Conservation (phyloP, 2,329 filamentous ascomycete genomes). For the Clonostachys rhizophaga region DNA sequence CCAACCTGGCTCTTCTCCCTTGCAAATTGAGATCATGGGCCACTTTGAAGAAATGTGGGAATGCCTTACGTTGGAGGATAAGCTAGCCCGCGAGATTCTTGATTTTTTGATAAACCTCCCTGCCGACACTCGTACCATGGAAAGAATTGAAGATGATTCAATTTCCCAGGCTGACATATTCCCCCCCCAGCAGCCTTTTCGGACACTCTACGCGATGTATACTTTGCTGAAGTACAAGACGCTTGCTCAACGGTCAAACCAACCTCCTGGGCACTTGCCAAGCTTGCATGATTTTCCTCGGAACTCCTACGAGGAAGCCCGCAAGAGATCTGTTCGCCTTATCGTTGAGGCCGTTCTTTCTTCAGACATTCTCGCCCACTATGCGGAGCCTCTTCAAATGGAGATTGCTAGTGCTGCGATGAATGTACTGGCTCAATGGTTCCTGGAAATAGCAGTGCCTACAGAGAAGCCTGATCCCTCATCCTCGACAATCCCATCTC, state of each 20-base stretch:
- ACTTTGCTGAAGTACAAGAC: constrained; percentile 60
- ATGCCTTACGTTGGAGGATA: constrained; percentile 70
- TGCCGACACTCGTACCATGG: constrained; percentile 57
- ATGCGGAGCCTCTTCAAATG: neutral
- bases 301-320: neutral
- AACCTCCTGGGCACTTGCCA: neutral
- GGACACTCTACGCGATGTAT: constrained; percentile 68
- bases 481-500: too few relatives aligned
- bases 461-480: too few relatives aligned
- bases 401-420: neutral
- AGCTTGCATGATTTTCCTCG: too few relatives aligned
- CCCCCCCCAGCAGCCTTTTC: constrained; percentile 64
- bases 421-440: constrained; percentile 1
- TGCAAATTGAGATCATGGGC: constrained; percentile 75
- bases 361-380: neutral
- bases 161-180: constrained; percentile 60
- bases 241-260: neutral
- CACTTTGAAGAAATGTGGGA: constrained; percentile 83
- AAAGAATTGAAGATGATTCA: constrained; percentile 48
- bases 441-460: neutral
- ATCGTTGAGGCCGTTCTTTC: neutral
- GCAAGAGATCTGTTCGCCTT: neutral
- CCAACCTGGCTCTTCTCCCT: constrained; percentile 47
- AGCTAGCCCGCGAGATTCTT: constrained; percentile 63
- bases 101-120: constrained; percentile 68